These are phyloP conservation scores for Colletotrichum gloeosporioides DNA, from an alignment of 2,329 filamentous ascomycete genomes.

Conservation along the genomic window DNA sequence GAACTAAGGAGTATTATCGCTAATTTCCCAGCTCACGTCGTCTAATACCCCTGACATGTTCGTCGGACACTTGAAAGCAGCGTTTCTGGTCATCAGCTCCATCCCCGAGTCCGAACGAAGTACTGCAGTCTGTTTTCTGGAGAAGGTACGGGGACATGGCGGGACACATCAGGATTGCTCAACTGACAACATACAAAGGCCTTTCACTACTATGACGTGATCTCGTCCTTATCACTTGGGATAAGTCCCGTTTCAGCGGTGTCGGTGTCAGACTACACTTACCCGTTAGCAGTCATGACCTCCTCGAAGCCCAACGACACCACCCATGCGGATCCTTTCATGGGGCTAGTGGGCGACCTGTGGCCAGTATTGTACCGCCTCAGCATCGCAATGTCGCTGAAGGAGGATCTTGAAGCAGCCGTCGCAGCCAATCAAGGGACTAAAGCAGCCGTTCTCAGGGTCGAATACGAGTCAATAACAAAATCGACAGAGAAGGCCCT, in stretches of 20 bases:
- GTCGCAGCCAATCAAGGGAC: neutral
- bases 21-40: neutral
- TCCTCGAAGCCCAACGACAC: fast-evolving
- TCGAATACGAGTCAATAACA: neutral
- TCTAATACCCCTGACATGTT: neutral
- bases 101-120: neutral
- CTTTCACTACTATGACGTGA: neutral
- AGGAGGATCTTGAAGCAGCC: neutral
- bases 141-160: neutral
- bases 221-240: neutral
- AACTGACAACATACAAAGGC: neutral
- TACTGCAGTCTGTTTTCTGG: neutral
- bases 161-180: fast-evolving
- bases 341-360: neutral
- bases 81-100: neutral
- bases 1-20: too few species aligned
- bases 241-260: neutral
- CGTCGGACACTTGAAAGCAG: neutral
- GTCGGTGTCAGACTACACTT: neutral
- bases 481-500: neutral
- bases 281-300: neutral
- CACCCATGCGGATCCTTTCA: fast-evolving
- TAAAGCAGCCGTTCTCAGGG: neutral
- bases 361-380: neutral
- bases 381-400: neutral